Conservation (phyloP, 2,329 filamentous ascomycete species). For the Colletotrichum caudatum region DNA sequence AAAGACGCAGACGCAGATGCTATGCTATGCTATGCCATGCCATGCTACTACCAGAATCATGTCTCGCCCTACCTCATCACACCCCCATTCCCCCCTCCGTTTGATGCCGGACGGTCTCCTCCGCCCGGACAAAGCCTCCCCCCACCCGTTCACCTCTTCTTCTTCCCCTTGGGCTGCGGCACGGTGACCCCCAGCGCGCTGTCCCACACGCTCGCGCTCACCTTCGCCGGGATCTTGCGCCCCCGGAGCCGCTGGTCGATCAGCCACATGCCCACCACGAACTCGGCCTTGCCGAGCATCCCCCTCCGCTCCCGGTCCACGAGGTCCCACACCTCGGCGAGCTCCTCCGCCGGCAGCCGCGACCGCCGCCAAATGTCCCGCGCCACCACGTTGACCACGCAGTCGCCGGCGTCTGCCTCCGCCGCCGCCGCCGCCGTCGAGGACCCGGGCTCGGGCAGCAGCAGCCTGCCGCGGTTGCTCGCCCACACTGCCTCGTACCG, state of each 20-base stretch:
- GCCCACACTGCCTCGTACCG: conserved; percentile 89
- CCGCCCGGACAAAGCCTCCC: not conserved
- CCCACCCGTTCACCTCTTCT: not conserved
- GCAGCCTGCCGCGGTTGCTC: conserved; percentile 74
- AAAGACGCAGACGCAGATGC: conserved; percentile 19
- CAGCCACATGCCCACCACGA: conserved; percentile 86
- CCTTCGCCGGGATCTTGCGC: conserved; percentile 78
- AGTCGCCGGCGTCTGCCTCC: conserved; percentile 53
- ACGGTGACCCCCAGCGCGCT: conserved; percentile 68
- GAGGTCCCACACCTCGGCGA: conserved; percentile 82
- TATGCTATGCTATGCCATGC: conserved; percentile 28
- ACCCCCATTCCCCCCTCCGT: too few species aligned
- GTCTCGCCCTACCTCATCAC: too few species aligned
- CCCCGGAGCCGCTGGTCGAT: conserved; percentile 85
- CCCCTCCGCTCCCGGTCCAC: conserved; percentile 71
- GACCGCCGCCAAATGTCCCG: conserved; percentile 82
- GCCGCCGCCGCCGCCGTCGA: not conserved
- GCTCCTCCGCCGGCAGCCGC: conserved; percentile 73
- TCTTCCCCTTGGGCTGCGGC: conserved; percentile 48
- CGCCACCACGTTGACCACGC: conserved; percentile 76
- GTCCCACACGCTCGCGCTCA: conserved; percentile 81
- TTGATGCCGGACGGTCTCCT: too few species aligned
- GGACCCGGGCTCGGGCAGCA: conserved; percentile 43
- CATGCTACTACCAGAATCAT: not conserved
- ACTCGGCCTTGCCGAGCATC: conserved; percentile 74